Evolutionary conservation across 495 filamentous ascomycete genomes (phyloP).

Genomic region (Pseudevernia furfuracea): DNA sequence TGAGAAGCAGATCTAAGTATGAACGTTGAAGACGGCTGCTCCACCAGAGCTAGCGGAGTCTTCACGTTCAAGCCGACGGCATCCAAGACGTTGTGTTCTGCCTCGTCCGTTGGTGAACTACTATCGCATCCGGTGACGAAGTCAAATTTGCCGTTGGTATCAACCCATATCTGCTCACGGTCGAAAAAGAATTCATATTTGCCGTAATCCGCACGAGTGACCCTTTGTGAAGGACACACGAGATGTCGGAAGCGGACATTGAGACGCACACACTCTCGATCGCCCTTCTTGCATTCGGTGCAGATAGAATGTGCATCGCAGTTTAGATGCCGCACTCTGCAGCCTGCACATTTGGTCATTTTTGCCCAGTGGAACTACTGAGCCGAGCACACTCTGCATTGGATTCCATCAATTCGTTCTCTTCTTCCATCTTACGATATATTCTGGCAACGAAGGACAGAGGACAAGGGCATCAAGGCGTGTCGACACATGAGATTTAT

Average conservation of each 20-base stretch:
- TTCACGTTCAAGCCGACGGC: neutral
- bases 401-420: no score
- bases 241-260: constrained; percentile 21
- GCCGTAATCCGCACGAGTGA: constrained; percentile 1
- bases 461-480: no score
- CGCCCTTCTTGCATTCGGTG: constrained; percentile 4
- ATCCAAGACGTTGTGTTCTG: neutral
- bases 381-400: neutral
- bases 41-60: neutral
- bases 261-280: constrained; percentile 13
- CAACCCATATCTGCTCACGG: constrained; percentile 10
- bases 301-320: constrained; percentile 12
- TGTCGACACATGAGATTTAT: no score
- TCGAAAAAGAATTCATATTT: constrained; percentile 20
- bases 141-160: neutral
- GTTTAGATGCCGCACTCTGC: constrained; percentile 20
- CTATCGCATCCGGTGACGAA: neutral
- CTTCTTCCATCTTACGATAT: no score
- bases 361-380: neutral
- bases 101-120: neutral
- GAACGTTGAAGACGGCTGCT: neutral
- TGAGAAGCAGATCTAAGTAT: neutral
- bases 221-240: constrained; percentile 8
- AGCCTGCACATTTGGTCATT: constrained; percentile 11
- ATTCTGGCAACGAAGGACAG: no score